Evolutionary conservation across 78 protist genomes (phyloP).

Genomic region (Cavenderia fasciculata): DNA sequence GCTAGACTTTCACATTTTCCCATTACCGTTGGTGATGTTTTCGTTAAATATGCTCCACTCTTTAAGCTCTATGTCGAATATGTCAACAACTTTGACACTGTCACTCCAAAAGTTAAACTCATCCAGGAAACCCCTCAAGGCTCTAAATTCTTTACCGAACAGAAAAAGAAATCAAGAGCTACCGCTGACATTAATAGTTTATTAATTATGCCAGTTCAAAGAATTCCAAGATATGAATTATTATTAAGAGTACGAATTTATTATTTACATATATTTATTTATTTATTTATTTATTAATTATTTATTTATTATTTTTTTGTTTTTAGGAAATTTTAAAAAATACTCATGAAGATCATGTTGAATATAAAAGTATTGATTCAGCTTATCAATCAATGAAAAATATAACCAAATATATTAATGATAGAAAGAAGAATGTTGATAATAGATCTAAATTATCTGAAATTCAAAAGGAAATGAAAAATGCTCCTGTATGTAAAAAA

Average conservation of each 20-base stretch:
- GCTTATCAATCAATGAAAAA: conserved; percentile 34
- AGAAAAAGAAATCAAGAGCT: conserved; percentile 33
- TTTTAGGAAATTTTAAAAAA: conserved; percentile 38
- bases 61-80: conserved; percentile 72
- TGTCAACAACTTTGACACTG: conserved; percentile 60
- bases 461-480: conserved; percentile 62
- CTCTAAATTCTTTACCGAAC: conserved; percentile 14
- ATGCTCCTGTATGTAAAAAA: conserved; percentile 59
- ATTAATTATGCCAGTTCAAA: conserved; percentile 69
- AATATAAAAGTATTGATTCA: conserved; percentile 38
- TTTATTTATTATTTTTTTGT: background rate
- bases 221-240: conserved; percentile 61
- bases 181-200: conserved; percentile 30
- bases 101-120: conserved; percentile 19
- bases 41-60: conserved; percentile 64
- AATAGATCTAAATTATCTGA: conserved; percentile 43
- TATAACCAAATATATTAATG: conserved; percentile 59
- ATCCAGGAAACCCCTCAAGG: conserved; percentile 37
- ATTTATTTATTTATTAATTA: background rate
- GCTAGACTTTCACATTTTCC: conserved; percentile 14
- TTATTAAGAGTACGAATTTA: conserved; percentile 16
- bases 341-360: conserved; percentile 30
- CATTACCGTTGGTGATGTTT: conserved; percentile 59
- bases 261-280: background rate
- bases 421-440: conserved; percentile 64